Base-by-base conservation (phyloP, 495 filamentous ascomycete genomes). In the Halenospora varia region DNA sequence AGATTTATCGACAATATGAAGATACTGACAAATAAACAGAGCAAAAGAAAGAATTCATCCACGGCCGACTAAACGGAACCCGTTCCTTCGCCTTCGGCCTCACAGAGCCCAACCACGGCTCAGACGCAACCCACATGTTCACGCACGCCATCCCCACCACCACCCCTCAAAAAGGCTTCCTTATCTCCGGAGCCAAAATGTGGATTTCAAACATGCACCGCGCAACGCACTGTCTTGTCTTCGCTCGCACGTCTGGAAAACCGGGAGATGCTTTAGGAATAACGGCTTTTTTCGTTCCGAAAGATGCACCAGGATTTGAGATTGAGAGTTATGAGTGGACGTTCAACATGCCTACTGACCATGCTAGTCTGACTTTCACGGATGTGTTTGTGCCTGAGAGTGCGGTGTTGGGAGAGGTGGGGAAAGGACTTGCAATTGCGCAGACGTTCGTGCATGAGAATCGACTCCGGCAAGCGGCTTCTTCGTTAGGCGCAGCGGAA, bases 361-460 rank as follows among this genome's bases (percentile, higher is more conserved):
- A 84, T 62, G 61, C 61, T 2, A 59, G 55, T 0, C 25, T 84
- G 25, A 72, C 72, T 11, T 62, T 84, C 18, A 69, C 66, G 2
- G 55, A 73, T 52, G 82, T 81, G 22, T 77, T 69, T 56, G 77
- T 83, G 10, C 75, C 81, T 1, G 60, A 60, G 8, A 68, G 70
- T n/a, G 71, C 75, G 9, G 62, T 85, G 24, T 65, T 84, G 15
- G 80, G 81, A 1, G 50, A 61, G 1, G 17, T 78, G 10, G 71
- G 77, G 57, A 58, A 73, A 24, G 79, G 82, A 6, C 71, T 85
- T 17, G 71, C 76, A 11, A 77, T 85, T 18, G 81, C 82, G 15
- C 81, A 85, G 64, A 79, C 81, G 2, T 83, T 86, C 62, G 77
- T 83, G 6, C 80, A 85, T 62, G 82, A 86, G 65, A 84, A 84